Evolutionary conservation across 2,329 filamentous ascomycete species (phyloP), one percentile per base, ranked within the genome.

Genomic region (Dothistroma septosporum): DNA sequence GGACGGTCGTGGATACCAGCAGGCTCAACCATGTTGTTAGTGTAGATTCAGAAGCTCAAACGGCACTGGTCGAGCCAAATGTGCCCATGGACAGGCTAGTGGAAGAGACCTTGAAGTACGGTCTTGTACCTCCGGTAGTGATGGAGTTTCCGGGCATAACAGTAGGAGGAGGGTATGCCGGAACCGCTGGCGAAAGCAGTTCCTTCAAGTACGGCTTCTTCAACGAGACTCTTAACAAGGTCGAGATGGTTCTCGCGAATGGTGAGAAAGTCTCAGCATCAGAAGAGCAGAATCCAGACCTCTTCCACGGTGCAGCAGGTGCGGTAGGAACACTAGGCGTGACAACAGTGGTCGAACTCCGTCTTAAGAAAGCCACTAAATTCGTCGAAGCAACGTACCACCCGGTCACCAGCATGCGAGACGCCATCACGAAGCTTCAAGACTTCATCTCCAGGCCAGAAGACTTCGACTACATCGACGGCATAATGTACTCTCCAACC

Each of bases 101-200:
- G 14, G 79, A 81, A 56, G 82, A 81, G 4, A 84, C 85, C 0
- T 68, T 86, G n/a, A 74, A 76, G 22, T 74, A 83, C 57, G 80
- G 80, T 0, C 76, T 89, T 0, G 76, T 89, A 1, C 86, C 87
- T 0, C 83, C 84, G 0, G 85, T 90, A 0, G 86, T 89, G 4
- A 87, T 87, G 83, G 87, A 89, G 69, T 88, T 89, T 60, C 86
- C 86, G 1, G 86, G 85, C n/a, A 90, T 89, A 70, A 90, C 87
- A 1, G 84, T 83, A 5, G 87, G 87, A 28, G 87, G 87, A 37
- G 86, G 84, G 2, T 89, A 87, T 72, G 83, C 85, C 50, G 87
- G 87, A 1, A 87, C 84, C 0, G 83, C 85, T 7, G 87, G 86
- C 11, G 87, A 89, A 73, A 88, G 85, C 74, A 87, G 83, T 64